Base-by-base conservation (phyloP, 1,139 yeast genomes). In the Blastobotrys ciferrii region DNA sequence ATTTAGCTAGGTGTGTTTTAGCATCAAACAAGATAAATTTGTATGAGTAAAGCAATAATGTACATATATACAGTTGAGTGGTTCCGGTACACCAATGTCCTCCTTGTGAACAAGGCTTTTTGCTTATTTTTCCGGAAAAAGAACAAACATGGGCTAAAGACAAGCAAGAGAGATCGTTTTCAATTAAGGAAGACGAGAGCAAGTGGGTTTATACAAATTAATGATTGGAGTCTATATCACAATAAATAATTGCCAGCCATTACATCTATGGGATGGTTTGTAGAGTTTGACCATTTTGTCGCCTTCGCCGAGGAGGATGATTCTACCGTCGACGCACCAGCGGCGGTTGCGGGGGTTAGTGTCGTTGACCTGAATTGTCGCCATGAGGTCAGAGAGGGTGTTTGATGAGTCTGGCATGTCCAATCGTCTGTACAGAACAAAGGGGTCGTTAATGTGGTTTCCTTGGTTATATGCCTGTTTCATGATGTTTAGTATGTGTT, bases 391-490 rank as follows among this genome's bases (percentile, higher is more conserved):
- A 4, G 42, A 38, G 36, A n/a, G 19, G 30, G 36, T 17, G n/a
- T 15, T 17, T 7, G 40, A 36, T 3, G 40, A 36, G 40, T 36
- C 32, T 23, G 37, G 46, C 35, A 47, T 40, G 32, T 51, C 56
- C 4, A 68, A 32, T 23, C 50, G 45, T 17, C 46, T 37, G 54
- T 70, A 69, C 13, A 47, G 32, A 30, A 70, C 72, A 4, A 62
- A 55, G 1, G 60, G 53, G 48, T 78, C 75, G 0, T 65, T 43
- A 1, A 82, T 61, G 59, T 84, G 91, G 2, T 64, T 64, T 1
- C 87, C 87, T 4, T 74, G 59, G 43, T 77, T 68, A 61, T 87
- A 87, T 1, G 78, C 87, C 53, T 75, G 66, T 51, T 66, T 67
- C 79, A 88, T 79, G 14, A 85, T 70, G 9, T 74, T 73, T 73